A percentile compares a stretch with the other conserved stretches of the same genome.
phyloP scores from a whole-genome alignment of 2,329 filamentous ascomycete genomes.

The Aureobasidium uvarum region DNA sequence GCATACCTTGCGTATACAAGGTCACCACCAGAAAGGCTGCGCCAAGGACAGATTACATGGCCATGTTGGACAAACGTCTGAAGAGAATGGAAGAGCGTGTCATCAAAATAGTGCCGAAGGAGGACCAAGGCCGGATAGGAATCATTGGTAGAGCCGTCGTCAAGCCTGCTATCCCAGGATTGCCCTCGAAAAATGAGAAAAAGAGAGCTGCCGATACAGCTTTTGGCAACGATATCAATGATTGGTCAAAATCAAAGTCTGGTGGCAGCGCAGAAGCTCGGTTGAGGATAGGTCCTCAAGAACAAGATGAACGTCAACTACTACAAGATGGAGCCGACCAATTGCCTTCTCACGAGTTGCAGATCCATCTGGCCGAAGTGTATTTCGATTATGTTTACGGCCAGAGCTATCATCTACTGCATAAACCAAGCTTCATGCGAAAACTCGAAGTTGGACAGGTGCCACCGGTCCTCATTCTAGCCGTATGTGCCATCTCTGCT shows the following conservation, averaged over 20 bases:
- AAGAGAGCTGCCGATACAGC: conserved; percentile 86
- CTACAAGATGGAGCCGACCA: conserved; percentile 79
- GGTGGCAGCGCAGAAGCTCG: conserved; percentile 35
- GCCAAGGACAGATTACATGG: conserved; percentile 96
- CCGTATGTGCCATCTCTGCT: conserved; percentile 92
- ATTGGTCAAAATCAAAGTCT: conserved; percentile 65
- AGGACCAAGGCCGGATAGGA: conserved; percentile 67
- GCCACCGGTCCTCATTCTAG: conserved; percentile 87
- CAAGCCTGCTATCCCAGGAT: conserved; percentile 69
- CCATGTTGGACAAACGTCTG: conserved; percentile 92
- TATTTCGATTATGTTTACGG: conserved; percentile 97
- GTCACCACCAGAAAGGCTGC: conserved; percentile 92
- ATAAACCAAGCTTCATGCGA: conserved; percentile 97
- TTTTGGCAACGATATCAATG: conserved; percentile 75
- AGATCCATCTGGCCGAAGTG: conserved; percentile 88
- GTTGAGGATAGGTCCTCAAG: conserved; percentile 44
- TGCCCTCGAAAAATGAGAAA: conserved; percentile 58
- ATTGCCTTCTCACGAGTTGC: conserved; percentile 79
- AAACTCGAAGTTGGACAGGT: conserved; percentile 75
- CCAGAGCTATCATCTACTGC: conserved; percentile 88
- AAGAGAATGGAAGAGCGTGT: conserved; percentile 98
- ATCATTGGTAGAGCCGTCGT: conserved; percentile 76
- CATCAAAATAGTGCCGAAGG: conserved; percentile 89
- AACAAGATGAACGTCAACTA: conserved; percentile 68
- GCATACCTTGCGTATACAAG: conserved; percentile 97